phyloP scores from a whole-genome alignment of 1,284 basidiomycete genomes.

The Neolentinus lepideus region DNA sequence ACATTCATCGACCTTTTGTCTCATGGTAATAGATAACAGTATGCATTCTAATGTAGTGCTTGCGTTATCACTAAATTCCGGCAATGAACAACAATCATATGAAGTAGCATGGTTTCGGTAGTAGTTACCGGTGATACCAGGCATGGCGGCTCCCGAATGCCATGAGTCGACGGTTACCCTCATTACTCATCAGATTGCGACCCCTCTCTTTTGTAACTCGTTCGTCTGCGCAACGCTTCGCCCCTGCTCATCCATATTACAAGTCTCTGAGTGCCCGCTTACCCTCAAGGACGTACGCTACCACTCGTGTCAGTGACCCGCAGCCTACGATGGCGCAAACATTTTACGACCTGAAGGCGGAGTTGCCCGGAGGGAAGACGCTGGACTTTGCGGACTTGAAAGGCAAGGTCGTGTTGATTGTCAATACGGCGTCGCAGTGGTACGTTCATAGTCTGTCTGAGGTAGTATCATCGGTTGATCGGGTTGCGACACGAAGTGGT shows the following conservation, averaged over 20 bases:
- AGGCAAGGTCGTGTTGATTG: constrained; percentile 70
- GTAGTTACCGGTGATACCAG: too few relatives aligned
- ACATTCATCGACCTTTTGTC: too few relatives aligned
- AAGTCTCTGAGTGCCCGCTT: not conserved
- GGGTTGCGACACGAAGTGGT: constrained; percentile 43
- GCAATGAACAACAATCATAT: too few relatives aligned
- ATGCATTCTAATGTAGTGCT: too few relatives aligned
- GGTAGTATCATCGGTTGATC: not conserved
- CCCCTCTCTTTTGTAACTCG: too few relatives aligned
- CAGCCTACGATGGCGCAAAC: constrained; percentile 6
- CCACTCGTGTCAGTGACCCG: not conserved
- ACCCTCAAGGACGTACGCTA: not conserved
- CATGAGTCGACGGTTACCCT: too few relatives aligned
- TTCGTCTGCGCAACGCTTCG: not conserved
- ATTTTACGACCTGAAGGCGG: constrained; percentile 62
- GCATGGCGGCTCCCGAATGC: too few relatives aligned
- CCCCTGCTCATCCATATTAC: not conserved
- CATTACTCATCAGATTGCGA: too few relatives aligned
- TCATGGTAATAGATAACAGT: too few relatives aligned
- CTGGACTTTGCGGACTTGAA: constrained; percentile 62
- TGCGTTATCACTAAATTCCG: too few relatives aligned
- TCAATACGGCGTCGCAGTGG: constrained; percentile 73
- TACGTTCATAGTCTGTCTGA: constrained; percentile 22
- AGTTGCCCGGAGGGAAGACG: constrained; percentile 42
- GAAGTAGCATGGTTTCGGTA: too few relatives aligned